Evolutionary conservation across 225 moss, liverwort and hornwort species (phyloP).

Genomic region (Marchantia polymorpha): DNA sequence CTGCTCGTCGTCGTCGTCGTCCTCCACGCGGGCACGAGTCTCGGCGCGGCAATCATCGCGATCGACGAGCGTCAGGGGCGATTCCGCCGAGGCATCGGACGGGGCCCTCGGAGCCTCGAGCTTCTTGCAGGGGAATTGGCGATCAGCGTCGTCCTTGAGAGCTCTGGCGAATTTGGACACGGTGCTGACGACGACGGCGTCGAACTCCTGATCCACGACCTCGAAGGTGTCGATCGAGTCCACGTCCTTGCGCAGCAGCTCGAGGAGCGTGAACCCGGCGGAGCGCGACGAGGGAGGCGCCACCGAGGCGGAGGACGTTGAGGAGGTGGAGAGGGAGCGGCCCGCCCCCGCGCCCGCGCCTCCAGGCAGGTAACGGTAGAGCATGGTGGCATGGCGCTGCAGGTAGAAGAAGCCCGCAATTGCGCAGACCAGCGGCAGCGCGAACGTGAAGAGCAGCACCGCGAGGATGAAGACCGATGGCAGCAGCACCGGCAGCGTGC

Average conservation of each 20-base stretch:
- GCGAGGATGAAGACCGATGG: conserved; percentile 28
- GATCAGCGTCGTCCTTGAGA: not conserved
- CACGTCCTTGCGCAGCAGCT: conserved; percentile 2
- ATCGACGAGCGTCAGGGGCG: not conserved
- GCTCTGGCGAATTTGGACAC: not conserved
- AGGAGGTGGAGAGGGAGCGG: not conserved
- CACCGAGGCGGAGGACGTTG: not conserved
- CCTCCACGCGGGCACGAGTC: not conserved
- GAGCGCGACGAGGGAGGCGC: not conserved
- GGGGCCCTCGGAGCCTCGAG: not conserved
- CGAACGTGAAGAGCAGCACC: conserved; percentile 21
- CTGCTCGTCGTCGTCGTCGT: not conserved
- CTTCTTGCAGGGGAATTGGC: not conserved
- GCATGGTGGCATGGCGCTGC: conserved; percentile 26
- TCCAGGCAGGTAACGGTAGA: conserved; percentile 19
- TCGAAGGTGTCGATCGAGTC: conserved; percentile 14
- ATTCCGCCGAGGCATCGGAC: not conserved
- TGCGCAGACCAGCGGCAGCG: conserved; percentile 27
- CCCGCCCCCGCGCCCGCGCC: not conserved
- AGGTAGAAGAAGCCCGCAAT: conserved; percentile 27
- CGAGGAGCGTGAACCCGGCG: not conserved
- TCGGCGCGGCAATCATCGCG: not conserved
- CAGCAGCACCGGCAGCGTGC: conserved; percentile 26
- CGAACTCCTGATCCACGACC: conserved; percentile 28
- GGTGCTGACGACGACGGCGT: conserved; percentile 20